A percentile compares a stretch with the other conserved stretches of the same genome.
Evolutionary conservation across 257 asterid genomes (phyloP).

Genomic region (Ocimum tenuiflorum): DNA sequence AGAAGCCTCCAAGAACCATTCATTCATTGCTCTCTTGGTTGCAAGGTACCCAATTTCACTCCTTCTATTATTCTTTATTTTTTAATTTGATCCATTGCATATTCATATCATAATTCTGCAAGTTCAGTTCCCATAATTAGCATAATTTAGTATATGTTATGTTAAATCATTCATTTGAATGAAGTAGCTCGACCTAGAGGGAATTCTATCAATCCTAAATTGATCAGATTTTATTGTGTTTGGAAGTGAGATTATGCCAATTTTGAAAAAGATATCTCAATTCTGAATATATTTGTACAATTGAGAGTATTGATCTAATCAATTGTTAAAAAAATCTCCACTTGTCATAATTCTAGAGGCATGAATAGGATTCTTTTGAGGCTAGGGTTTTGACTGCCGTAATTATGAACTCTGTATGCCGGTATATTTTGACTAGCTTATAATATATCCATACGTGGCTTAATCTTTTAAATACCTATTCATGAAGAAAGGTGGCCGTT

Average conservation of each 20-base stretch:
- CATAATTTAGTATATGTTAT: not conserved
- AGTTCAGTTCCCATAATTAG: not conserved
- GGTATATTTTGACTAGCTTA: not conserved
- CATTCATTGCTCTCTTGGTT: constrained; percentile 86
- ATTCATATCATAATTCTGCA: too few relatives aligned
- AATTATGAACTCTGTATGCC: not conserved
- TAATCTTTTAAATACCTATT: not conserved
- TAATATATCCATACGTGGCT: not conserved
- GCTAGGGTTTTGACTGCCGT: constrained; percentile 18
- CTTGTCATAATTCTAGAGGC: constrained; percentile 14
- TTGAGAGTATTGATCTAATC: not conserved
- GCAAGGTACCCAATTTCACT: constrained; percentile 51
- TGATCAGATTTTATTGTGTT: too few relatives aligned
- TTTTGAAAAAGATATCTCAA: not conserved
- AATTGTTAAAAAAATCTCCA: not conserved
- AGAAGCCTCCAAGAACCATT: constrained; percentile 88
- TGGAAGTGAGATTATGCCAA: constrained; percentile 1
- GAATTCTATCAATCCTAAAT: too few relatives aligned
- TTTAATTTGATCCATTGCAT: too few relatives aligned
- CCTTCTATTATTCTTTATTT: too few relatives aligned
- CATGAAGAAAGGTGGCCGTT: not conserved
- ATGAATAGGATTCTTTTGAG: not conserved
- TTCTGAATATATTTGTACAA: not conserved
- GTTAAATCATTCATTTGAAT: too few relatives aligned
- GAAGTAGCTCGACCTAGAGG: too few relatives aligned